Conservation (phyloP, 2,329 filamentous ascomycete species). For the Penicillium sp. region DNA sequence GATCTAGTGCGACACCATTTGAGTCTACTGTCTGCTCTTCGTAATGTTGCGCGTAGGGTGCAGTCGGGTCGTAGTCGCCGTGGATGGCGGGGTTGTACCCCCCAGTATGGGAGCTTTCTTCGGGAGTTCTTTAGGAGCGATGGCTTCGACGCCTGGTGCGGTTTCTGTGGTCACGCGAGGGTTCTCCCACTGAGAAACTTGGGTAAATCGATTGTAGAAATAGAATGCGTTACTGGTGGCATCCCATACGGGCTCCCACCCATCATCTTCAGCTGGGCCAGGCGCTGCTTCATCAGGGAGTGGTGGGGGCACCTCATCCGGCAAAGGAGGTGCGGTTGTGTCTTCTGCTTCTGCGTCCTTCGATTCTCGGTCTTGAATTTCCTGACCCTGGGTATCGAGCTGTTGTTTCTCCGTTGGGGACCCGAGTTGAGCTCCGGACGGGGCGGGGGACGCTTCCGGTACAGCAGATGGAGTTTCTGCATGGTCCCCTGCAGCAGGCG, state of each 20-base stretch:
- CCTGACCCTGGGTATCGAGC: conserved; percentile 4
- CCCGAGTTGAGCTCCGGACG: conserved; percentile 54
- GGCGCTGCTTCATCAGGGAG: conserved; percentile 55
- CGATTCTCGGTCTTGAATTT: conserved; percentile 45
- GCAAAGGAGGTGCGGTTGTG: conserved; percentile 39
- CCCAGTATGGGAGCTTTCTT: conserved; percentile 51
- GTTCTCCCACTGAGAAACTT: conserved; percentile 78
- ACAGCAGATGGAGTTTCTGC: conserved; percentile 81
- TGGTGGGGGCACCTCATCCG: conserved; percentile 46
- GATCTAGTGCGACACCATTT: conserved; percentile 32
- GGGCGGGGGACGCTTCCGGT: conserved; percentile 82
- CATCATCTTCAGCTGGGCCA: conserved; percentile 54
- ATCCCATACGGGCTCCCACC: conserved; percentile 83
- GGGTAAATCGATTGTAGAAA: conserved; percentile 80
- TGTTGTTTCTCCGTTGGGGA: conserved; percentile 1
- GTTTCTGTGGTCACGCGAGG: conserved; percentile 63
- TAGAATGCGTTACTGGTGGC: conserved; percentile 66
- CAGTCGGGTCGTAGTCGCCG: conserved; percentile 91
- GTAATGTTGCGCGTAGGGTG: conserved; percentile 77
- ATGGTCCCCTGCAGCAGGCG: conserved; percentile 63
- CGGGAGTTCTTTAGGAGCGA: conserved; percentile 31
- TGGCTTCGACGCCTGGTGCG: conserved; percentile 27
- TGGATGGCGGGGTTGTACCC: conserved; percentile 97
- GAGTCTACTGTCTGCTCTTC: conserved; percentile 33
- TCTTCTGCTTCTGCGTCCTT: conserved; percentile 23